Evolutionary conservation across 192 early-diverging fungal genomes (phyloP).

Genomic region (Backusella morwellensis): DNA sequence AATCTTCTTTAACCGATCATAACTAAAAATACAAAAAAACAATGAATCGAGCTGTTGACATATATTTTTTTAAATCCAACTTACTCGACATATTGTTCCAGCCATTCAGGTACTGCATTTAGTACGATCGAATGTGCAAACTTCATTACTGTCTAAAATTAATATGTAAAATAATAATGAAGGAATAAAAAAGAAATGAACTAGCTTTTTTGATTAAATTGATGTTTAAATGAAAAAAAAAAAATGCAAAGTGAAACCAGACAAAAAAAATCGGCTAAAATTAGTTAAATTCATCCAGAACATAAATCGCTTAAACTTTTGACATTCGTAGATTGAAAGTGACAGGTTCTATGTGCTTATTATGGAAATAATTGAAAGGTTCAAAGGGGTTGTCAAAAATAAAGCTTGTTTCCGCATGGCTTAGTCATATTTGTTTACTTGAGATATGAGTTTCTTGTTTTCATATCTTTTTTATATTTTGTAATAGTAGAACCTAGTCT

Average conservation of each 20-base stretch:
- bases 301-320: conserved; percentile 4
- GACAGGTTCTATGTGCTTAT: background rate
- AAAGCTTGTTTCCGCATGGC: background rate
- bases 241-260: background rate
- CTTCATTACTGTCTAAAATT: conserved; percentile 61
- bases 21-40: conserved; percentile 10
- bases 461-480: background rate
- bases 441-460: background rate
- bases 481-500: background rate
- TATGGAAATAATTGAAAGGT: background rate
- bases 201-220: background rate
- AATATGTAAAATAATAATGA: background rate
- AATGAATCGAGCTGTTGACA: background rate
- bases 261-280: conserved; percentile 7
- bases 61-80: conserved; percentile 13
- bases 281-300: background rate
- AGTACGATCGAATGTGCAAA: conserved; percentile 88
- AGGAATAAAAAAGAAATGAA: background rate
- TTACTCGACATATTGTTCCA: conserved; percentile 73
- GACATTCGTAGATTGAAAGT: background rate
- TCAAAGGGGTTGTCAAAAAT: background rate
- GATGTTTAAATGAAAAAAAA: background rate
- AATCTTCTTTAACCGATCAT: conserved; percentile 28
- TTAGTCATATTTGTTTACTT: background rate
- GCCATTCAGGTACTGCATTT: conserved; percentile 85